Percentiles rank a stretch among this genome's conserved stretches.
Conservation (phyloP, 495 filamentous ascomycete species). For the Terfezia boudieri region DNA sequence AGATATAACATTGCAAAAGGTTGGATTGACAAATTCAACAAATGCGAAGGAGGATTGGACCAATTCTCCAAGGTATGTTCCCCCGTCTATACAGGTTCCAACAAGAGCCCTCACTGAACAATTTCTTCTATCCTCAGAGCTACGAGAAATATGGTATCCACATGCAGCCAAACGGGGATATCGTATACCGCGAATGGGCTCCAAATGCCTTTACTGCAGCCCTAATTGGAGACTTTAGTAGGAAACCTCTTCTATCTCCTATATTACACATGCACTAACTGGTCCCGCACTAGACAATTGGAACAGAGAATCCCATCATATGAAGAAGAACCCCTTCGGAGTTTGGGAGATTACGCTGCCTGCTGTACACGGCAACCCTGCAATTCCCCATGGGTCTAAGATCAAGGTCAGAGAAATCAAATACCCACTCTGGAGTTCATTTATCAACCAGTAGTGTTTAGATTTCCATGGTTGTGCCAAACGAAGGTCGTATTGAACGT, state of each 20-base stretch:
- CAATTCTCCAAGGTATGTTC: conserved; percentile 66
- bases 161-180: conserved; percentile 54
- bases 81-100: neutral
- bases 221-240: conserved; percentile 95
- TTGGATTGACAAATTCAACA: conserved; percentile 67
- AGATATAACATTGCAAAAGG: conserved; percentile 62
- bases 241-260: conserved; percentile 8
- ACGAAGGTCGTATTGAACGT: conserved; percentile 60
- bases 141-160: conserved; percentile 71
- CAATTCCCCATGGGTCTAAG: conserved; percentile 82
- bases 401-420: conserved; percentile 42
- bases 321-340: conserved; percentile 70
- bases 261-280: neutral
- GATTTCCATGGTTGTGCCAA: conserved; percentile 68
- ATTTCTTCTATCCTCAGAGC: conserved; percentile 30
- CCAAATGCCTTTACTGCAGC: conserved; percentile 65
- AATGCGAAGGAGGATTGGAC: conserved; percentile 70
- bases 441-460: conserved; percentile 17
- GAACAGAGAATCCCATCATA: conserved; percentile 58
- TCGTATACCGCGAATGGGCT: conserved; percentile 89
- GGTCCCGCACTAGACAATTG: conserved; percentile 43
- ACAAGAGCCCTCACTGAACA: neutral
- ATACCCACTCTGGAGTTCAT: neutral
- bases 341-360: conserved; percentile 68
- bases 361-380: conserved; percentile 44